Conservation (phyloP, 148 eudicot species). For the Fagopyrum tataricum region DNA sequence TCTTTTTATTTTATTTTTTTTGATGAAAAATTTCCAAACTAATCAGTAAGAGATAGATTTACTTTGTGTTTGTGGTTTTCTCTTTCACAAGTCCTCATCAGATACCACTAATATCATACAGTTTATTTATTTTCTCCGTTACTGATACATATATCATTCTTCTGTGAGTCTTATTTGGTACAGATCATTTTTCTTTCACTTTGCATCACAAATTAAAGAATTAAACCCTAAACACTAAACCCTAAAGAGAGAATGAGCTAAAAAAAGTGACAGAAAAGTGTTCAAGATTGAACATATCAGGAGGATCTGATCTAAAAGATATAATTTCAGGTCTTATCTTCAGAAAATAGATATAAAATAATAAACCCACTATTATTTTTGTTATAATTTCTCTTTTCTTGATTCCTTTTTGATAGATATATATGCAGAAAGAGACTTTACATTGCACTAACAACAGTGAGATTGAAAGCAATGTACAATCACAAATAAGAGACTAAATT, state of each 20-base stretch:
- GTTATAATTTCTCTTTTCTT: not conserved
- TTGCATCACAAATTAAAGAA: not conserved
- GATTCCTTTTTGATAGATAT: not conserved
- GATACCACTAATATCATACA: conserved; percentile 5
- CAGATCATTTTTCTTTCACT: not conserved
- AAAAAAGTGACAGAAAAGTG: conserved; percentile 4
- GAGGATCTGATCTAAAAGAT: not conserved
- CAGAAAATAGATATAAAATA: not conserved
- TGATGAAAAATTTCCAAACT: no score
- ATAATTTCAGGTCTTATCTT: conserved; percentile 7
- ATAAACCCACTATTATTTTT: not conserved
- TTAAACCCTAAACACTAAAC: not conserved
- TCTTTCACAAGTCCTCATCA: conserved; percentile 11
- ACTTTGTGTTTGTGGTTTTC: not conserved
- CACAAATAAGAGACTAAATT: not conserved
- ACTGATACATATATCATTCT: not conserved
- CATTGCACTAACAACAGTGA: conserved; percentile 3
- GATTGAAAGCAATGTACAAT: conserved; percentile 9
- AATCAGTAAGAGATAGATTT: not conserved
- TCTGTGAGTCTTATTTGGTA: conserved; percentile 3
- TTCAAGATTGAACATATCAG: not conserved
- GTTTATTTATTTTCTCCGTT: not conserved
- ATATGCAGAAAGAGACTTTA: conserved; percentile 8
- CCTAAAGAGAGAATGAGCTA: not conserved
- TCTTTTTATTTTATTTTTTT: no score